phyloP scores from a whole-genome alignment of 148 eudicot species.

The Fallopia convolvulus region DNA sequence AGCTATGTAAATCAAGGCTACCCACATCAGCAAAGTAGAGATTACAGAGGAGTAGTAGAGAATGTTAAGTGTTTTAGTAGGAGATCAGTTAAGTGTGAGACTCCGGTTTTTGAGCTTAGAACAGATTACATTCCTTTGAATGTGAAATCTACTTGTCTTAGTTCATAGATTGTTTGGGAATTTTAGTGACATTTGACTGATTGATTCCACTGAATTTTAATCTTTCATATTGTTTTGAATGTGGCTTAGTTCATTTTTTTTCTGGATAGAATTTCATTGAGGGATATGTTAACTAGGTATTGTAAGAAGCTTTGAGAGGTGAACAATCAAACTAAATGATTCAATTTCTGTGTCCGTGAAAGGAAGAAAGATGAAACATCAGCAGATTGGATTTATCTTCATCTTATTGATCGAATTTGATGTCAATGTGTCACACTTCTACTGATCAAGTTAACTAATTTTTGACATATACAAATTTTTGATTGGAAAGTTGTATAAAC shows the following conservation, averaged over 20 bases:
- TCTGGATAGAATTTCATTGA: background rate
- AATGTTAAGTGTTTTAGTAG: constrained; percentile 17
- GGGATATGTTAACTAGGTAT: no score
- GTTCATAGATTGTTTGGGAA: constrained; percentile 10
- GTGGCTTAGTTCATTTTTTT: background rate
- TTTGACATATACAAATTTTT: background rate
- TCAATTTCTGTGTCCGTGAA: background rate
- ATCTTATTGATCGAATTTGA: background rate
- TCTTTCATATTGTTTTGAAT: background rate
- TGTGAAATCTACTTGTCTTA: constrained; percentile 21
- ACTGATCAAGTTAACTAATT: background rate
- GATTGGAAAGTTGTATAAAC: no score
- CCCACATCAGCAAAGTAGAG: constrained; percentile 40
- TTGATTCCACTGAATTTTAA: background rate
- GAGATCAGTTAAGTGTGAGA: constrained; percentile 25
- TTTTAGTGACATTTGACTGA: background rate
- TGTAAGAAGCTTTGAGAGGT: background rate
- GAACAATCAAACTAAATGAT: background rate
- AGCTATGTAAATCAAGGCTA: constrained; percentile 35
- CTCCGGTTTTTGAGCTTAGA: constrained; percentile 35
- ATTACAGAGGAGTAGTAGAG: constrained; percentile 3
- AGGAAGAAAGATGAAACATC: background rate
- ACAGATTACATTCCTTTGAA: constrained; percentile 20
- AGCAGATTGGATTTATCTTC: background rate
- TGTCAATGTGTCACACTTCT: background rate